Conservation (phyloP, 208 protist genomes). For the Leishmania amazonensis region DNA sequence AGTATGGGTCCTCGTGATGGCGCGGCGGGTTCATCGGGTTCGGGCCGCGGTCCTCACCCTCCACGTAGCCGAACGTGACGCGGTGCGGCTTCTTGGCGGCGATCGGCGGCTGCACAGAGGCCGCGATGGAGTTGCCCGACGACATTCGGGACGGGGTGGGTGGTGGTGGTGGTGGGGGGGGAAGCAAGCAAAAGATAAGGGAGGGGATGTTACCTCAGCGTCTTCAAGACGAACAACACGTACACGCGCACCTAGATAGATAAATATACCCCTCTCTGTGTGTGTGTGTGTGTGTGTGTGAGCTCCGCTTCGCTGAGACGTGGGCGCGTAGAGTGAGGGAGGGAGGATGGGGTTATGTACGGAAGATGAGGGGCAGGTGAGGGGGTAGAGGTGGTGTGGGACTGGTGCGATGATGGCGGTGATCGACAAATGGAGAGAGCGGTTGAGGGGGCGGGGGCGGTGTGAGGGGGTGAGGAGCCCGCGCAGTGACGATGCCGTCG, state of each 20-base stretch:
- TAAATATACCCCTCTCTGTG: too few species aligned
- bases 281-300: neutral
- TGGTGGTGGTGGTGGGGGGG: neutral
- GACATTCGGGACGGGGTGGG: slow-evolving; percentile 5
- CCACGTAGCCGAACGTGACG: slow-evolving; percentile 79
- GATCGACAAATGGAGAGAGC: too few species aligned
- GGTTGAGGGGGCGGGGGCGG: too few species aligned
- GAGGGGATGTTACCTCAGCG: too few species aligned
- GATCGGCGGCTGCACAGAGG: slow-evolving; percentile 44
- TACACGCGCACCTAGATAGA: neutral
- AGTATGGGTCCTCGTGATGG: slow-evolving; percentile 70
- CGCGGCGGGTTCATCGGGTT: slow-evolving; percentile 88
- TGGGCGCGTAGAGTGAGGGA: too few species aligned
- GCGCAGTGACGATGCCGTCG: neutral
- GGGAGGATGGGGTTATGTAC: too few species aligned
- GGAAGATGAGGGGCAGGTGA: too few species aligned
- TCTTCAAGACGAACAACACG: neutral
- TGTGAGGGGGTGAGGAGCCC: neutral
- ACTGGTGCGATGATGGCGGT: too few species aligned
- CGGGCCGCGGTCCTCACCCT: slow-evolving; percentile 82
- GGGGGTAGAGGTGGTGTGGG: too few species aligned
- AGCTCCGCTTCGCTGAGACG: too few species aligned
- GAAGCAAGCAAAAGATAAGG: slow-evolving; percentile 2
- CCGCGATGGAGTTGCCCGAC: slow-evolving; percentile 16
- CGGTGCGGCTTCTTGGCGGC: slow-evolving; percentile 61